Conservation (phyloP, 129 eudicot species). For the Flaveria linearis region DNA sequence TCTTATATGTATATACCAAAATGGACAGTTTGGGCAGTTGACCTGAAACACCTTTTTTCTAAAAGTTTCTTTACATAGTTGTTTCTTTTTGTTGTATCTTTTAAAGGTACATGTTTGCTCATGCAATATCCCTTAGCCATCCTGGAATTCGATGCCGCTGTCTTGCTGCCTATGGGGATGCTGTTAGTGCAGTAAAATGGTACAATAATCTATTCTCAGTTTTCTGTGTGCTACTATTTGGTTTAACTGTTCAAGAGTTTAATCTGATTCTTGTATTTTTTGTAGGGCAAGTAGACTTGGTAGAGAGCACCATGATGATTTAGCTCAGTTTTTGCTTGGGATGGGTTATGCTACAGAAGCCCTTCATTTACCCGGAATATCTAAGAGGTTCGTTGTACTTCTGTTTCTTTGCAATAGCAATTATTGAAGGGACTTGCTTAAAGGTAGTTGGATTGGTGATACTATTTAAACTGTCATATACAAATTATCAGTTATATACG, state of each 20-base stretch:
- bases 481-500: not conserved
- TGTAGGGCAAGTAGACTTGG: constrained; percentile 96
- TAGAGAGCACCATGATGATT: constrained; percentile 97
- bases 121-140: constrained; percentile 96
- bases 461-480: not conserved
- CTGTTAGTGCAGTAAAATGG: constrained; percentile 99
- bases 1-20: not conserved
- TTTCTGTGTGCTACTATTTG: constrained; percentile 5
- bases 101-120: constrained; percentile 89
- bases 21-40: not conserved
- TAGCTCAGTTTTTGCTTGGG: constrained; percentile 97
- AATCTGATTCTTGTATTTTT: constrained; percentile 15
- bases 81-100: constrained; percentile 2
- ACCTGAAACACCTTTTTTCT: not conserved
- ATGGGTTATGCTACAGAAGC: constrained; percentile 99
- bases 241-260: not conserved
- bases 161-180: constrained; percentile 99
- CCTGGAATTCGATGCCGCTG: constrained; percentile 99
- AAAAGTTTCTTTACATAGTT: not conserved
- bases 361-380: constrained; percentile 98
- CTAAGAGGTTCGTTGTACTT: constrained; percentile 54
- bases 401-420: not conserved
- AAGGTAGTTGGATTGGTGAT: not conserved
- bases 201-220: constrained; percentile 22
- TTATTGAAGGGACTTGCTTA: not conserved